Base-by-base conservation (phyloP, 176 grass and related monocot genomes). In the Pontederia crassipes region DNA sequence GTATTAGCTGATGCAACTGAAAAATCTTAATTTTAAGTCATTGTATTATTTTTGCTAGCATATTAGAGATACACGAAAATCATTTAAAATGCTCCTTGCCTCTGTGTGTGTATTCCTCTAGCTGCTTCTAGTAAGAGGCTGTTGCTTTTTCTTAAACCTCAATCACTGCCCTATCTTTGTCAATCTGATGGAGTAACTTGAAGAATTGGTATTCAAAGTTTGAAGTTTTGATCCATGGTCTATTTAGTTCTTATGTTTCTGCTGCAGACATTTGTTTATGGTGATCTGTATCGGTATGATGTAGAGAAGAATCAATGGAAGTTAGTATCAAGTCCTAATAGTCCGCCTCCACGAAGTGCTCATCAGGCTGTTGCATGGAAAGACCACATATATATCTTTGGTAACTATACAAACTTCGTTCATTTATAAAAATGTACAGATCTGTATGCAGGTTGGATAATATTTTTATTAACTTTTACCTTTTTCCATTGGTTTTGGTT, bases 291-390 rank as follows among this genome's bases (percentile, higher is more conserved):
- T 74, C 86, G 92, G 40, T 96, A 87, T n/a, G 83, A 96, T 73
- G 86, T 96, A 49, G 86, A 96, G 16, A 96, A 96, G 86, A 96
- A 80, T 50, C 86, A 96, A 61, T 96, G 92, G 92, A 96, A 96
- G 66, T 82, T 90, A 72, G 65, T 90, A 56, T 96, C 91, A 68
- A 96, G 86, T 64, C 91, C 91, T 50, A 96, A 96, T 76, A 96
- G 92, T 74, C 92, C 92, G 72, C 92, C 86, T 78, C 92, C 86
- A 68, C 72, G 86, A 59, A 96, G 92, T 78, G 86, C 92, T 78
- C 92, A 96, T 73, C 92, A 96, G 67, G 77, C 86, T 56, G 63
- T 96, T 59, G 86, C 92, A 48, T 96, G 83, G 92, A 90, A 90
- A 81, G 86, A 96, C 74, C 85, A 87, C 52, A 69, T 96, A 64